These are phyloP conservation scores for Cicer yamashitae DNA, from an alignment of 306 rosid species.

Conservation along the genomic window DNA sequence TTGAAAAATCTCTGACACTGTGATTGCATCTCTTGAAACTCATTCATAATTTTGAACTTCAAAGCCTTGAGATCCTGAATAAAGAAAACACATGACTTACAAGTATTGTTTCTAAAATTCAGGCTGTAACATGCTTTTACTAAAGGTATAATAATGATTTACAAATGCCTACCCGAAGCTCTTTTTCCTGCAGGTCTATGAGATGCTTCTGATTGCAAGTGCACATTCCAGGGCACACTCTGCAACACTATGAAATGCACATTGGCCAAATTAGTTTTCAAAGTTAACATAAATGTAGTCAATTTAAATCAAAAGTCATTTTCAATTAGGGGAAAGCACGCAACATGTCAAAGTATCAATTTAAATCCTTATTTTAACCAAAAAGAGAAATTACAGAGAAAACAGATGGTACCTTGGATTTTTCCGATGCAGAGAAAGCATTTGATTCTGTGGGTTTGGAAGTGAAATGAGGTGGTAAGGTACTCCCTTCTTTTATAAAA, in stretches of 20 bases:
- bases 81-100: constrained; percentile 37
- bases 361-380: neutral
- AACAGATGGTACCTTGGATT: constrained; percentile 55
- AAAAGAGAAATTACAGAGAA: neutral
- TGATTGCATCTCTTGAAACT: constrained; percentile 69
- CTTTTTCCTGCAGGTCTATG: constrained; percentile 74
- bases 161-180: constrained; percentile 63
- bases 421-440: constrained; percentile 47
- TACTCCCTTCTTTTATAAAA: constrained; percentile 50
- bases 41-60: constrained; percentile 62
- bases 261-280: constrained; percentile 46
- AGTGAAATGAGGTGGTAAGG: constrained; percentile 38
- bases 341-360: constrained; percentile 27
- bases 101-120: neutral
- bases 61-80: constrained; percentile 79
- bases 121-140: neutral
- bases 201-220: constrained; percentile 63
- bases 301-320: neutral
- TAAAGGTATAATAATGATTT: neutral
- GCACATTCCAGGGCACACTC: constrained; percentile 62
- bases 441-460: constrained; percentile 46
- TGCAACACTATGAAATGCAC: constrained; percentile 54
- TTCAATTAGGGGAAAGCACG: neutral
- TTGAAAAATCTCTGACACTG: constrained; percentile 66
- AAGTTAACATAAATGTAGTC: constrained; percentile 15